Percentiles rank a stretch among this genome's conserved stretches.
phyloP scores from a whole-genome alignment of 1,284 basidiomycete genomes.

The Cystobasidiaceae sp. region DNA sequence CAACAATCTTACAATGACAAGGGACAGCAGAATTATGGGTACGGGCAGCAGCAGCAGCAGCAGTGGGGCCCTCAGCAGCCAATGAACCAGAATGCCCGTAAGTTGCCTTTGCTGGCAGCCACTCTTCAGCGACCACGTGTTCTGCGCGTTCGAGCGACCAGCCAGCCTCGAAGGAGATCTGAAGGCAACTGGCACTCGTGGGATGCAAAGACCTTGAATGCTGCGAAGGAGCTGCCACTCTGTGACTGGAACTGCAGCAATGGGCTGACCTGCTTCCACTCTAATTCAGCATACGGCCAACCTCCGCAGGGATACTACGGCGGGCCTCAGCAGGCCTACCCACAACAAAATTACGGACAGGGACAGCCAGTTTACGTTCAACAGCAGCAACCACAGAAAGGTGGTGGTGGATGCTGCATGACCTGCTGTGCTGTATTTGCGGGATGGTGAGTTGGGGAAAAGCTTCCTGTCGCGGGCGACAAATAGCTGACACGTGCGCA shows the following conservation, averaged over 20 bases:
- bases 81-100: background rate
- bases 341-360: background rate
- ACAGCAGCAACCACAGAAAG: background rate
- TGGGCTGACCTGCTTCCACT: no score
- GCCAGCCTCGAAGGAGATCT: no score
- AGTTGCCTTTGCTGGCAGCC: background rate
- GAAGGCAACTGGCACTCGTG: no score
- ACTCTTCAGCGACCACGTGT: background rate
- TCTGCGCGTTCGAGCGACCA: no score
- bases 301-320: background rate
- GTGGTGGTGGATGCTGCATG: slow-evolving; percentile 13
- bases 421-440: slow-evolving; percentile 17
- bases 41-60: slow-evolving; percentile 1
- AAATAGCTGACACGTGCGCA: background rate
- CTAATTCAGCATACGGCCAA: background rate
- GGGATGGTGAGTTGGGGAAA: background rate
- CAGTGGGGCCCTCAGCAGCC: background rate
- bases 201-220: no score
- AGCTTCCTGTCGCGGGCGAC: background rate
- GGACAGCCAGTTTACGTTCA: slow-evolving; percentile 15
- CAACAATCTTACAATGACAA: background rate
- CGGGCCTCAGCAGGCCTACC: background rate
- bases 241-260: no score
- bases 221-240: no score
- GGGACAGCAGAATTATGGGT: background rate